Base-by-base conservation (phyloP, 176 grass and related monocot species). In the Carex parvula region DNA sequence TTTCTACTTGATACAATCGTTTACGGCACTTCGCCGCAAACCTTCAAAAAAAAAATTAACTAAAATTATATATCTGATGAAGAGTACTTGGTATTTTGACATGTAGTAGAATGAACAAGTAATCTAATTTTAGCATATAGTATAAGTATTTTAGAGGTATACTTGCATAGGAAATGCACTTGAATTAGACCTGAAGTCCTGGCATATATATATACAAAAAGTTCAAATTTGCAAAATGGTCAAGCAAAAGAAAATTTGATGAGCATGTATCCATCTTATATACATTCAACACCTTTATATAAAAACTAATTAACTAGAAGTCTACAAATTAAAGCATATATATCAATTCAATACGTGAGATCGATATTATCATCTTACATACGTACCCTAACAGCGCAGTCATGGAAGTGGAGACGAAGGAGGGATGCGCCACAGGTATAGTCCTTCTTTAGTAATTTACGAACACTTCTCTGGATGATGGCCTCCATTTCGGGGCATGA, bases 321-420 rank as follows among this genome's bases (percentile, higher is more conserved):
- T 30, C 62, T 29, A 29, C 6, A 39, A 68, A 68, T 7, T 18
- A 35, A 22, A 39, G 14, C 60, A 24, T 63, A 24, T 63, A 63
- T 39, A 39, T 68, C 6, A 6, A 44, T 70, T 41, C 39, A 46
- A 26, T 77, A 48, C 48, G 18, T 32, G 22, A 53, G 48, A n/a
- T n/a, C n/a, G n/a, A 76, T 41, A 76, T 15, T 20, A 70, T 14
- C 2, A 76, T 82, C 4, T 29, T 1, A 64, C 14, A 52, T 81
- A 70, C 59, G 22, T 89, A 90, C 89, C 82, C 81, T 32, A 30
- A 88, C 68, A 5, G 84, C 86, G 18, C 83, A 85, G 58, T 91
- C 89, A 37, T 88, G 86, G 68, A 79, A 91, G 66, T 87, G 60
- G n/a, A 91, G 17, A 35, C 89, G 89, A 80, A 91, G 64, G 68